A percentile compares a stretch with the other conserved stretches of the same genome.
phyloP scores from a whole-genome alignment of 2,329 filamentous ascomycete species.

The Stachybotrys echinatus region DNA sequence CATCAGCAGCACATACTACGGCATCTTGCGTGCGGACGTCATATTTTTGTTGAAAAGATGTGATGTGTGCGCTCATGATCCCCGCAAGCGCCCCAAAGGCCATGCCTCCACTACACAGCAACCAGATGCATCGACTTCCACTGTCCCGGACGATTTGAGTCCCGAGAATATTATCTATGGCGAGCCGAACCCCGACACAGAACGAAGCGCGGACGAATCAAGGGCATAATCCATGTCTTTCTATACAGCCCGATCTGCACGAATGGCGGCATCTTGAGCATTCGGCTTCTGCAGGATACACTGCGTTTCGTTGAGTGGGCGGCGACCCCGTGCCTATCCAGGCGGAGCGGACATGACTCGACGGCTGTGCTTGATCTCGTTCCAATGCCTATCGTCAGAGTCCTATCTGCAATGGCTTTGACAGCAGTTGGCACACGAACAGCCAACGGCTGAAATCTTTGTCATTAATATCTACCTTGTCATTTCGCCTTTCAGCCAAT shows the following conservation, averaged over 20 bases:
- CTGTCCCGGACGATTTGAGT: background rate
- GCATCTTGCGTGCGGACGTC: conserved; percentile 9
- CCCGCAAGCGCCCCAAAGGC: background rate
- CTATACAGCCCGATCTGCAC: background rate
- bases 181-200: background rate
- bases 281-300: background rate
- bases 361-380: background rate
- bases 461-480: background rate
- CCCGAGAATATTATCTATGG: background rate
- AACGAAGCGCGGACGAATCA: background rate
- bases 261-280: background rate
- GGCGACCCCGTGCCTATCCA: background rate
- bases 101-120: background rate
- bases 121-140: background rate
- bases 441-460: background rate
- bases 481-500: background rate
- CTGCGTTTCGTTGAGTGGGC: background rate
- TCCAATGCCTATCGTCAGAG: background rate
- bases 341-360: background rate
- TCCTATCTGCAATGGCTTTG: background rate
- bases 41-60: conserved; percentile 9
- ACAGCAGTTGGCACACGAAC: background rate
- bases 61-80: conserved; percentile 2
- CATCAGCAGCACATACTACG: conserved; percentile 7
- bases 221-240: background rate